phyloP scores from a whole-genome alignment of 306 rosid genomes.

The Calophaca sinica region DNA sequence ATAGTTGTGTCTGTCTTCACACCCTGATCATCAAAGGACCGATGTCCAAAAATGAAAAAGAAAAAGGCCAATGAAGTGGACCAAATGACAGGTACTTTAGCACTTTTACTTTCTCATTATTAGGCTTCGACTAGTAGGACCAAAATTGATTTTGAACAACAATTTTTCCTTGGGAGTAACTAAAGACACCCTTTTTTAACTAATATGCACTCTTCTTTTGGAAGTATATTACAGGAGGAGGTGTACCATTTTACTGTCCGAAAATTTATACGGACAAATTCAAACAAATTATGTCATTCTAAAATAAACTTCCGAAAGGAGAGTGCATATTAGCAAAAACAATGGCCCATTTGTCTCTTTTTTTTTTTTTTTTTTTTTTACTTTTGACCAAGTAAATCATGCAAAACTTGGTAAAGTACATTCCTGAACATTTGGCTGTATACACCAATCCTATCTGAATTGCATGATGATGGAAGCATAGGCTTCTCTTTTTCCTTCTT shows the following conservation, averaged over 20 bases:
- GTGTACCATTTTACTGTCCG: no score
- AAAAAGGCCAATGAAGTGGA: slow-evolving; percentile 37
- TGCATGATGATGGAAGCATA: slow-evolving; percentile 29
- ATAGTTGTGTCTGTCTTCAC: no score
- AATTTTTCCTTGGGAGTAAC: no score
- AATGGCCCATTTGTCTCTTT: slow-evolving; percentile 9
- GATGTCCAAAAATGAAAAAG: slow-evolving; percentile 26
- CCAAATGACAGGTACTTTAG: not conserved
- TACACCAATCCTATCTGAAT: not conserved
- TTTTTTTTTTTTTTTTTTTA: no score
- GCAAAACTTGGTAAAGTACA: not conserved
- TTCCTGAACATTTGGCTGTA: no score
- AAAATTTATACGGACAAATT: no score
- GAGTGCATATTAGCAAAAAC: no score
- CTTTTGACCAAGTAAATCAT: slow-evolving; percentile 35
- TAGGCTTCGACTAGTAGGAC: slow-evolving; percentile 37
- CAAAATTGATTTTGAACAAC: slow-evolving; percentile 13
- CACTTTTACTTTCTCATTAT: slow-evolving; percentile 40
- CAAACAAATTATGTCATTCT: no score
- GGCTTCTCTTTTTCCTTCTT: slow-evolving; percentile 16
- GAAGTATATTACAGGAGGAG: no score
- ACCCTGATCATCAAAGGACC: not conserved
- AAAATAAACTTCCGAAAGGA: no score
- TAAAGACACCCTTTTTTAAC: no score
- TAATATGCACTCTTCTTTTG: no score